Conservation (phyloP, 75 land plant species). For the Sequoia sempervirens region DNA sequence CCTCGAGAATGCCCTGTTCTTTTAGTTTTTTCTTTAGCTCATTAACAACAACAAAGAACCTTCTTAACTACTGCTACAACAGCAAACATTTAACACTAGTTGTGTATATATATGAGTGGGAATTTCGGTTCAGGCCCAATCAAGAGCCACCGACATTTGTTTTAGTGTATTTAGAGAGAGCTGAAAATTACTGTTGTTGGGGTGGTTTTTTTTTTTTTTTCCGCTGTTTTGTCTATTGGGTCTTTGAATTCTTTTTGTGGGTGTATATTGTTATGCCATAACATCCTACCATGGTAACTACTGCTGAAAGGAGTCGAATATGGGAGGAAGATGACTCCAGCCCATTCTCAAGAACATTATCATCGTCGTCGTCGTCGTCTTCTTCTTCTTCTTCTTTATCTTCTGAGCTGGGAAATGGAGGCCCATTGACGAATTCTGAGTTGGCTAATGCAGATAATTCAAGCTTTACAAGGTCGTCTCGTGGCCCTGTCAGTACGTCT, state of each 20-base stretch:
- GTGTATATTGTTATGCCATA: neutral
- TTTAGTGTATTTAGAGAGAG: neutral
- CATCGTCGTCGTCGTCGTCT: neutral
- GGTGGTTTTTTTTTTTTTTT: neutral
- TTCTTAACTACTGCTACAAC: neutral
- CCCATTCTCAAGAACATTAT: neutral
- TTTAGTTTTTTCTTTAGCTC: neutral
- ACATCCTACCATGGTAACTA: neutral
- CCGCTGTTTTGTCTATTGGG: neutral
- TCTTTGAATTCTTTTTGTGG: neutral
- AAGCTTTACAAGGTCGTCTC: constrained; percentile 17
- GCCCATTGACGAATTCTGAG: neutral
- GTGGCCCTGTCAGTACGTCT: constrained; percentile 13
- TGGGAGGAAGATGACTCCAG: neutral
- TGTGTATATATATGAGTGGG: neutral
- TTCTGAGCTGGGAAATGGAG: neutral
- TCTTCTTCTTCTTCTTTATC: neutral
- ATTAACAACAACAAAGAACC: neutral
- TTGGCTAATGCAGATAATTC: neutral
- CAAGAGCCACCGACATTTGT: neutral
- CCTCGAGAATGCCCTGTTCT: neutral
- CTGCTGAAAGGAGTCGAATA: neutral
- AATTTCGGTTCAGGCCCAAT: neutral
- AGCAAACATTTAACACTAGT: neutral
- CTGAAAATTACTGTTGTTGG: neutral